Base-by-base conservation (phyloP, 331 rosid genomes). In the Quercus phellos region DNA sequence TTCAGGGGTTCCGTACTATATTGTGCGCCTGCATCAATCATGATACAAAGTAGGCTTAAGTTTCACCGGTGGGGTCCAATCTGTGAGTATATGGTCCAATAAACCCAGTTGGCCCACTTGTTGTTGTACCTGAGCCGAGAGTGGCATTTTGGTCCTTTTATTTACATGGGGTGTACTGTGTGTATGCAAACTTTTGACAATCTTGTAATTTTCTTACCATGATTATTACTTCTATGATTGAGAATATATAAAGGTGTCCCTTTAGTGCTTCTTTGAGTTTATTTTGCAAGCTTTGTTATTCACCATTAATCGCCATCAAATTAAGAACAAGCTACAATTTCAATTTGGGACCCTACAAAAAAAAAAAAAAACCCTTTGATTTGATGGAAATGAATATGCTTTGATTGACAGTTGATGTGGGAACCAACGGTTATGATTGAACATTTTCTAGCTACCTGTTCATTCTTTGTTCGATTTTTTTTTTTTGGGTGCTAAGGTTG, bases 371-470 rank as follows among this genome's bases (percentile, higher is more conserved):
- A 12, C 4, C 53, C 4, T 12, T 51, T 8, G 61, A 72, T 58
- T 76, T 80, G 82, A 77, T 67, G 77, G 78, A 46, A 67, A 73
- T 73, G 82, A 69, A 74, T 59, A 80, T 80, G 84, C 84, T 73
- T 38, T 35, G 68, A 72, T 58, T 77, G 80, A 74, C 51, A 42
- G 30, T n/a, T 71, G 75, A 27, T n/a, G 51, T 32, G 19, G 42
- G 30, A 60, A 32, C 51, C 16, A 38, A 59, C 17, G 35, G 42
- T 75, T 38, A 3, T 74, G 84, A 18, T 69, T 34, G 56, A 75
- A 42, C 64, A 11, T 32, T 21, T 56, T 32, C 17, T 12, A 55
- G 16, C 60, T 72, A 67, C 50, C 16, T 34, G 55, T 11, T 70
- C n/a, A 71, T 78, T 58, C 51, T 72, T 32, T 32, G n/a, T 4